Percentiles rank a stretch among this genome's conserved stretches.
Evolutionary conservation across 345 rosid genomes (phyloP).

Genomic region (Eucalyptus marginata): DNA sequence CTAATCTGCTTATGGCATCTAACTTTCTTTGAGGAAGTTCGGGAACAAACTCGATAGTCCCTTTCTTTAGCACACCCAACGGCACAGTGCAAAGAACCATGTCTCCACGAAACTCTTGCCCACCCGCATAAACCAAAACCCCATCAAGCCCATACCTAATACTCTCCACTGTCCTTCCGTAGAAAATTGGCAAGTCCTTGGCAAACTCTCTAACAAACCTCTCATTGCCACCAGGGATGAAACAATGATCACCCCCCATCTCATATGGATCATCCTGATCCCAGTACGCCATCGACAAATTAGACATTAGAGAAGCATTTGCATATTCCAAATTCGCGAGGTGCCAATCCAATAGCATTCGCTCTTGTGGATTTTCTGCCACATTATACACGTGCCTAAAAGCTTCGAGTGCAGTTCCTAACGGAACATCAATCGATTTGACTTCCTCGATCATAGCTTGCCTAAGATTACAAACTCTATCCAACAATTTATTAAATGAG

Average conservation of each 20-base stretch:
- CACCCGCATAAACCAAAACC: constrained; percentile 56
- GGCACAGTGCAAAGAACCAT: constrained; percentile 92
- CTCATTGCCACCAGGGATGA: constrained; percentile 90
- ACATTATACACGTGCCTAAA: constrained; percentile 70
- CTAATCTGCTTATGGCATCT: constrained; percentile 75
- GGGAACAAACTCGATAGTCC: constrained; percentile 59
- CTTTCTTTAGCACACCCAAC: constrained; percentile 76
- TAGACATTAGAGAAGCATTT: constrained; percentile 81
- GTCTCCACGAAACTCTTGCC: constrained; percentile 73
- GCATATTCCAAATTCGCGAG: constrained; percentile 91
- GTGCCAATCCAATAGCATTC: constrained; percentile 93
- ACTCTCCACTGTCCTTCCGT: constrained; percentile 59
- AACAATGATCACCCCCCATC: constrained; percentile 99
- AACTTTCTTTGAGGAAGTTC: constrained; percentile 82
- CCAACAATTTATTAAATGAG: constrained; percentile 75
- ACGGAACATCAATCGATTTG: constrained; percentile 68
- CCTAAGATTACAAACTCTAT: constrained; percentile 93
- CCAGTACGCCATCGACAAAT: constrained; percentile 92
- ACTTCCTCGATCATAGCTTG: constrained; percentile 94
- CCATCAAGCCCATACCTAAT: constrained; percentile 75
- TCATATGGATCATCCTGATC: constrained; percentile 99
- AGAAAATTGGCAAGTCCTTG: constrained; percentile 77
- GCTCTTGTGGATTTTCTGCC: constrained; percentile 67
- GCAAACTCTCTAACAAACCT: constrained; percentile 80
- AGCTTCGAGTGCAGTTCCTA: constrained; percentile 85